These are phyloP conservation scores for Plasmodium blacklocki DNA, from an alignment of 169 alveolate species.

Conservation along the genomic window DNA sequence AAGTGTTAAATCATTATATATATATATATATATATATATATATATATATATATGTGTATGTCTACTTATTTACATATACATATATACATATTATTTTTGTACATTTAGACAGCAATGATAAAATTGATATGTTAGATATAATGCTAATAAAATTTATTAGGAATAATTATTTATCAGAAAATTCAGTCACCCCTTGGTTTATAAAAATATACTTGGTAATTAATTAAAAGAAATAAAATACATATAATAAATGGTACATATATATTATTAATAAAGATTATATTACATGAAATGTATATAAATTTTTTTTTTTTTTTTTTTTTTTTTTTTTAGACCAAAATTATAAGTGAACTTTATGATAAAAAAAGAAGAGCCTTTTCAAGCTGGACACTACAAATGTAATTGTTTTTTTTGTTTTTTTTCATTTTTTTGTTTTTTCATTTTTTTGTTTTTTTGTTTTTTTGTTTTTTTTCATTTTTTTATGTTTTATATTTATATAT, in stretches of 20 bases:
- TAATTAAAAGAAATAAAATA: not conserved
- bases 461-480: not conserved
- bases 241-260: not conserved
- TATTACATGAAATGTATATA: not conserved
- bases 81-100: conserved; percentile 7
- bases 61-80: not conserved
- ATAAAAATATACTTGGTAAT: conserved; percentile 74
- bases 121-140: conserved; percentile 71
- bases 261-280: not conserved
- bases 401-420: not conserved
- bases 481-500: not conserved
- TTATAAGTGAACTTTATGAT: conserved; percentile 74
- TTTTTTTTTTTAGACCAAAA: conserved; percentile 30
- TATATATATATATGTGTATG: conserved; percentile 1
- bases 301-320: conserved; percentile 4
- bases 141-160: conserved; percentile 70
- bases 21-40: not conserved
- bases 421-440: too few relatives aligned
- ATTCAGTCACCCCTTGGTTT: conserved; percentile 39
- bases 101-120: conserved; percentile 45
- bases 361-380: conserved; percentile 70
- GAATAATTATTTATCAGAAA: conserved; percentile 39
- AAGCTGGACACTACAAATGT: conserved; percentile 76
- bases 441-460: not conserved
- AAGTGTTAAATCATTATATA: not conserved